Percentiles rank a stretch among this genome's conserved stretches.
Conservation (phyloP, 768 basidiomycete species). For the Termitomyces sp. region DNA sequence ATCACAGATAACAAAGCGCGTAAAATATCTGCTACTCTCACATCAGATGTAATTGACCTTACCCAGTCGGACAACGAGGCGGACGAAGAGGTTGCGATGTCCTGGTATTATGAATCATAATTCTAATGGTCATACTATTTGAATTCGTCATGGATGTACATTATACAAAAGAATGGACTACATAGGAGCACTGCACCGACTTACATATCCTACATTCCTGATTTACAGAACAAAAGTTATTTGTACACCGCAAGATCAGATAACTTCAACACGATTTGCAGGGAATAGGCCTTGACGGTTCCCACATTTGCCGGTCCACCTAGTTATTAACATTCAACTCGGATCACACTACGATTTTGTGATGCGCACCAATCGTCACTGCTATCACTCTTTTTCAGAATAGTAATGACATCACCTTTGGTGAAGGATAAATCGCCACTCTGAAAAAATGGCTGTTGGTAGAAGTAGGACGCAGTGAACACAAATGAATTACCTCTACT, state of each 20-base stretch:
- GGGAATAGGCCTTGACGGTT: conserved; percentile 69
- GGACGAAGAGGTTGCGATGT: conserved; percentile 33
- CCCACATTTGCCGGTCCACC: conserved; percentile 76
- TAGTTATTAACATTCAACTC: conserved; percentile 19
- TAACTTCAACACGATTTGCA: conserved; percentile 79
- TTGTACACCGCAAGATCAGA: conserved; percentile 19
- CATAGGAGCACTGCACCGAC: not conserved
- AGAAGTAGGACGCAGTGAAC: not conserved
- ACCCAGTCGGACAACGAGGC: conserved; percentile 27
- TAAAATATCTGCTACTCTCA: not conserved
- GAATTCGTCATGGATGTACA: not conserved
- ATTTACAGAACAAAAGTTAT: not conserved
- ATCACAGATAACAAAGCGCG: conserved; percentile 27
- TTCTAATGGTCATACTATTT: not conserved
- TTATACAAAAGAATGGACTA: not conserved
- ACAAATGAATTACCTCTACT: conserved; percentile 48
- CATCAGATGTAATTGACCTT: conserved; percentile 8
- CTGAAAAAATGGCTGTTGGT: conserved; percentile 30
- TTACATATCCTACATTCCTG: not conserved
- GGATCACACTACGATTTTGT: not conserved
- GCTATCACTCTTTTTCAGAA: conserved; percentile 67
- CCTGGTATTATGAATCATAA: conserved; percentile 25
- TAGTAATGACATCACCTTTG: conserved; percentile 70
- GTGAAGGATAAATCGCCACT: conserved; percentile 70
- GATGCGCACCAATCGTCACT: conserved; percentile 66